These are phyloP conservation scores for Capsella bursapastoris DNA, from an alignment of 345 rosid species.

Conservation along the genomic window DNA sequence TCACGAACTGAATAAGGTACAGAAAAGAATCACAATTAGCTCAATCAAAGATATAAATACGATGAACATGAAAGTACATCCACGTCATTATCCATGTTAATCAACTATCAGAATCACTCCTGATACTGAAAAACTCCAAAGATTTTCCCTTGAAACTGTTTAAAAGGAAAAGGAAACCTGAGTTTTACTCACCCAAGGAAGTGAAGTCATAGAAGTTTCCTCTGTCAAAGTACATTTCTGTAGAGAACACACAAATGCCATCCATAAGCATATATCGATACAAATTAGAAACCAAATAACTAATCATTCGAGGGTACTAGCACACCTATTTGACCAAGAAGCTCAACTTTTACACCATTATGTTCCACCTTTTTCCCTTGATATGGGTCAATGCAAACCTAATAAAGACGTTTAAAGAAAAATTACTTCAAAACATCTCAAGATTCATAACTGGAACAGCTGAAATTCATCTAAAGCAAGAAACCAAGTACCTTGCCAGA, in stretches of 20 bases:
- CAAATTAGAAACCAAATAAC: constrained; percentile 6
- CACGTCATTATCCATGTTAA: neutral
- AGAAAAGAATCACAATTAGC: neutral
- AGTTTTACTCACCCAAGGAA: constrained; percentile 79
- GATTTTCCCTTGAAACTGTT: neutral
- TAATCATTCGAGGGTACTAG: constrained; percentile 19
- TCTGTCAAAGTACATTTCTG: constrained; percentile 98
- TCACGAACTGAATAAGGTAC: constrained; percentile 72
- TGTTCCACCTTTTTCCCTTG: constrained; percentile 97
- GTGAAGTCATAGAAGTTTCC: constrained; percentile 97
- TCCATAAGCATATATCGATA: constrained; percentile 17
- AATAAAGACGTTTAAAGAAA: constrained; percentile 19
- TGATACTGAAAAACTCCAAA: neutral
- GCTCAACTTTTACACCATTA: constrained; percentile 93
- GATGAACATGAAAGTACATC: neutral
- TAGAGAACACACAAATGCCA: constrained; percentile 32
- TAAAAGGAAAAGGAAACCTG: neutral
- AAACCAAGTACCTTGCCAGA: constrained; percentile 69
- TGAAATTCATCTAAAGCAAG: neutral
- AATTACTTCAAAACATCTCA: neutral
- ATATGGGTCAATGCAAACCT: constrained; percentile 86
- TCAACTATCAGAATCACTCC: neutral
- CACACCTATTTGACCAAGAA: constrained; percentile 96
- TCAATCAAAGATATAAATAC: neutral
- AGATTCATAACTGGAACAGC: constrained; percentile 4